phyloP scores from a whole-genome alignment of 768 basidiomycete species.

The Auriscalpium microsporum region DNA sequence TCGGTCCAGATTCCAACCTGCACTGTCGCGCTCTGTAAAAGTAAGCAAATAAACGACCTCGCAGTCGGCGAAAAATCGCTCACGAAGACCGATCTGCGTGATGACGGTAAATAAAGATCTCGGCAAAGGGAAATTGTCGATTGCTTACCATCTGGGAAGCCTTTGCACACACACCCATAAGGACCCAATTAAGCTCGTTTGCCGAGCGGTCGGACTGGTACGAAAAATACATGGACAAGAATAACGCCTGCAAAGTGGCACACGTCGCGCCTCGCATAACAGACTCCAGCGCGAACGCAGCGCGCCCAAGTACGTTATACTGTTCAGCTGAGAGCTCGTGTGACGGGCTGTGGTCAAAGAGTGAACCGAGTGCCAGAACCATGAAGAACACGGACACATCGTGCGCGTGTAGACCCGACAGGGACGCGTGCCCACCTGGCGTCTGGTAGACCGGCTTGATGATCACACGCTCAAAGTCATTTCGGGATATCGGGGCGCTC shows the following conservation, averaged over 20 bases:
- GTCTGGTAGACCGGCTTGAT: constrained; percentile 36
- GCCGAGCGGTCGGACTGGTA: constrained; percentile 34
- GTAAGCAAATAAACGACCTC: not conserved
- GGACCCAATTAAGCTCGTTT: constrained; percentile 40
- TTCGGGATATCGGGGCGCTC: constrained; percentile 35
- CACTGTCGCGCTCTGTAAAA: constrained; percentile 40
- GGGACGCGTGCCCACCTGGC: constrained; percentile 20
- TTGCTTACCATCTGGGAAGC: constrained; percentile 37
- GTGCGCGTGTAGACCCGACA: constrained; percentile 36
- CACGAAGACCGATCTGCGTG: constrained; percentile 43
- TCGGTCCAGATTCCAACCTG: constrained; percentile 36
- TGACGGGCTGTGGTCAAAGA: constrained; percentile 27
- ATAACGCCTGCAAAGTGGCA: constrained; percentile 40
- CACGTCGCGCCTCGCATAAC: constrained; percentile 36
- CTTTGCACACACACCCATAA: constrained; percentile 36
- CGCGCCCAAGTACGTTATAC: constrained; percentile 41
- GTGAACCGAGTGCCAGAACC: constrained; percentile 37
- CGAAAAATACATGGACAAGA: constrained; percentile 34
- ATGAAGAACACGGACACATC: constrained; percentile 45
- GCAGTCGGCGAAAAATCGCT: constrained; percentile 14
- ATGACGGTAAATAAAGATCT: not conserved
- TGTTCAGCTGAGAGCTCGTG: constrained; percentile 17
- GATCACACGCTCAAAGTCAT: constrained; percentile 34
- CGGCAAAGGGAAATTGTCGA: not conserved
- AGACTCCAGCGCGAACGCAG: constrained; percentile 37